These are phyloP conservation scores for Incumbomyces delicatus DNA, from an alignment of 2,329 filamentous ascomycete species.

Conservation along the genomic window DNA sequence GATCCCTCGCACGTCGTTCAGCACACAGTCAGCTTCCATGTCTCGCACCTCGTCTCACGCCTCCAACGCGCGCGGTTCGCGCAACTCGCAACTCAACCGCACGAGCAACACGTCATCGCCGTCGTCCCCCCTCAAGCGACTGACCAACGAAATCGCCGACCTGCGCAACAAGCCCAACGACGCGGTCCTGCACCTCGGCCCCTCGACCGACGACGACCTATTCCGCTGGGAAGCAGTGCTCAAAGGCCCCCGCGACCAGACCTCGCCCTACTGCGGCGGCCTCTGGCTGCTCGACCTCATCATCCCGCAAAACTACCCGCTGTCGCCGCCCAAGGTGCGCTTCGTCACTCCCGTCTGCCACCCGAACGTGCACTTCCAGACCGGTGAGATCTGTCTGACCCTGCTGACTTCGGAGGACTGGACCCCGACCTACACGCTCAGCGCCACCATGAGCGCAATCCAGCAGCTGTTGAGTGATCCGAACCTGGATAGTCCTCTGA, in stretches of 20 bases:
- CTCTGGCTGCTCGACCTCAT: slow-evolving; percentile 73
- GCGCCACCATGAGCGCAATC: slow-evolving; percentile 35
- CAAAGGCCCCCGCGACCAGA: slow-evolving; percentile 38
- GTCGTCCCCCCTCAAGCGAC: slow-evolving; percentile 42
- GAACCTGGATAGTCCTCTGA: slow-evolving; percentile 37
- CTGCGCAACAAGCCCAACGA: slow-evolving; percentile 49
- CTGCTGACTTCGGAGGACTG: slow-evolving; percentile 63
- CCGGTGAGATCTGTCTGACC: slow-evolving; percentile 90
- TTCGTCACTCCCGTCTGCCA: slow-evolving; percentile 83
- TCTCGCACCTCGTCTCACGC: slow-evolving; percentile 10
- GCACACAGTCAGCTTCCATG: slow-evolving; percentile 1
- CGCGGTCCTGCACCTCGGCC: slow-evolving; percentile 47
- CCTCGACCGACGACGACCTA: slow-evolving; percentile 47
- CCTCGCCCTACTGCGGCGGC: slow-evolving; percentile 43
- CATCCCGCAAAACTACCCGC: slow-evolving; percentile 70
- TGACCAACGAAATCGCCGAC: slow-evolving; percentile 52
- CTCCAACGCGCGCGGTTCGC: slow-evolving; percentile 8
- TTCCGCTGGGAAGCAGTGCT: slow-evolving; percentile 52
- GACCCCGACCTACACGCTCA: slow-evolving; percentile 76
- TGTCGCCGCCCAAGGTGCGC: slow-evolving; percentile 62
- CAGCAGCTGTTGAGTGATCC: slow-evolving; percentile 39
- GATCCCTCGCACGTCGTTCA: no score
- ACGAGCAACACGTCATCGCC: no score
- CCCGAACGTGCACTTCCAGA: slow-evolving; percentile 64
- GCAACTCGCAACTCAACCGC: slow-evolving; percentile 19